Base-by-base conservation (phyloP, 768 basidiomycete genomes). In the Suillus paluster region DNA sequence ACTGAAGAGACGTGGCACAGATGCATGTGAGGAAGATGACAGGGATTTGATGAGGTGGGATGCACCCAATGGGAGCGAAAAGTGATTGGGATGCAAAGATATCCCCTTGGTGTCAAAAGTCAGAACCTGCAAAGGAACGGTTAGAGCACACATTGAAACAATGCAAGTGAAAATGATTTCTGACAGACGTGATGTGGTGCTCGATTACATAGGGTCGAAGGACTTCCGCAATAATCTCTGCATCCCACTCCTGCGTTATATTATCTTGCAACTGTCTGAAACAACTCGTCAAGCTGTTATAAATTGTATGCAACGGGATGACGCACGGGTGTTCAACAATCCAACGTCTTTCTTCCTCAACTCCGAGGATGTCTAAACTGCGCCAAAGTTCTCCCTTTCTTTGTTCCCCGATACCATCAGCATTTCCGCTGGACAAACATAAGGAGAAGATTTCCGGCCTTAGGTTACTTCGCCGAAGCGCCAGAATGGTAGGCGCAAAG, bases 11-110 rank as follows among this genome's bases (percentile, higher is more conserved):
- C 73, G 74, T 9, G 73, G 77, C 25, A 75, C 77, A 34, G 76
- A 77, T 56, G 67, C 64, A 21, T 71, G 23, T 23, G 67, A 39
- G 4, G 70, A 65, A 38, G 71, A 68, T 46, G 52, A 63, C 68
- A 68, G 63, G 39, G 55, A 81, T 68, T 66, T 60, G 39, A 79
- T 67, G 23, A 90, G 79, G 57, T 79, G 73, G 44, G 79, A 71
- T 41, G 82, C 84, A 42, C 88, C 91, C 23, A 75, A 71, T 9
- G 83, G 84, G 19, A 95, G 79, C 1, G 94, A 87, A 64, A 78
- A 81, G 74, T 97, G 95, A 71, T 97, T 97, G 2, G 92, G 92
- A 70, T 97, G 95, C 4, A 78, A 79, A n/a, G 95, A 93, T 15
- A 97, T 78, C 3, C 95, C 95, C 2, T 68, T 66, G 0, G 76